These are phyloP conservation scores for Pulveroboletus sp. DNA, from an alignment of 768 basidiomycete species.

Conservation along the genomic window DNA sequence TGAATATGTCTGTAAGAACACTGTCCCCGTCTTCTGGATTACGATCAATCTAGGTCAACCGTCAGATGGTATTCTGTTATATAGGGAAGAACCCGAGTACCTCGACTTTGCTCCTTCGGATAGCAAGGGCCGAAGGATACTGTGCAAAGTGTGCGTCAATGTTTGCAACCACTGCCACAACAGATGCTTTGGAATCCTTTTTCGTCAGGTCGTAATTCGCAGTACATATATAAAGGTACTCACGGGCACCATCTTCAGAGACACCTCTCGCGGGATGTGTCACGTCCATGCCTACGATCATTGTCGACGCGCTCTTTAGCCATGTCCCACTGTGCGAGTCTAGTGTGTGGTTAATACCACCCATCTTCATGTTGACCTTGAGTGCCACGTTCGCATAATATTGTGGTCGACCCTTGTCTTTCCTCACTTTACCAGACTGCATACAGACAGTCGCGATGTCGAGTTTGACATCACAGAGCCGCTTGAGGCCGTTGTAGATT, in stretches of 20 bases:
- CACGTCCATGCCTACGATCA: constrained; percentile 61
- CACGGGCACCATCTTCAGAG: constrained; percentile 48
- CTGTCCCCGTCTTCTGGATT: constrained; percentile 35
- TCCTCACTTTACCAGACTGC: constrained; percentile 60
- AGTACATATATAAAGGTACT: not conserved
- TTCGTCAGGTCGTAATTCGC: not conserved
- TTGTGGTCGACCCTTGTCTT: constrained; percentile 46
- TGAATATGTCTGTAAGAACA: constrained; percentile 44
- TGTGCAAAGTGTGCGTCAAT: constrained; percentile 45
- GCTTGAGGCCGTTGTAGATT: constrained; percentile 50
- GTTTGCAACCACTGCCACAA: constrained; percentile 54
- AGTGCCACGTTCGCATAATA: constrained; percentile 56
- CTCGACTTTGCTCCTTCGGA: constrained; percentile 66
- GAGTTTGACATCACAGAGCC: constrained; percentile 46
- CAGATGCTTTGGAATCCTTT: constrained; percentile 33
- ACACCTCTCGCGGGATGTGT: constrained; percentile 69
- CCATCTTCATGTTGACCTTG: constrained; percentile 56
- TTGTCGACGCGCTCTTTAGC: constrained; percentile 43
- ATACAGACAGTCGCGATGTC: constrained; percentile 67
- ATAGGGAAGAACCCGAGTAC: constrained; percentile 25
- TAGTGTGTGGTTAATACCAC: constrained; percentile 50
- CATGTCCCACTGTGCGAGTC: constrained; percentile 37
- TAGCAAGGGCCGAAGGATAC: constrained; percentile 45
- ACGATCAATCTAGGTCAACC: constrained; percentile 1
- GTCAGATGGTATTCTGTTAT: not conserved